Percentiles rank a stretch among this genome's conserved stretches.
phyloP scores from a whole-genome alignment of 441 rosid species.

The Metrosideros polymorpha region DNA sequence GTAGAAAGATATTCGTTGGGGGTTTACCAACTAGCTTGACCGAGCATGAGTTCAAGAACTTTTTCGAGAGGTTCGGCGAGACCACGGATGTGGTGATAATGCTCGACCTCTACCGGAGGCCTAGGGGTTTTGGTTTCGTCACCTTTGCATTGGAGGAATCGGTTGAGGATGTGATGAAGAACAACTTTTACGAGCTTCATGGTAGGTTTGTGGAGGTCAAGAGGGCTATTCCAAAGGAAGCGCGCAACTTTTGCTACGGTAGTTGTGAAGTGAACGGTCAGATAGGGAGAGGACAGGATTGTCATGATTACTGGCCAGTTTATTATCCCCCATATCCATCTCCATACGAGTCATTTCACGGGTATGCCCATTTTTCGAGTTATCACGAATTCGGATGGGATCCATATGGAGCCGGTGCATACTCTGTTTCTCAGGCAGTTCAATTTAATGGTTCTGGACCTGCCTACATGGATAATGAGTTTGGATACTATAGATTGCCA shows the following conservation, averaged over 20 bases:
- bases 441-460: not conserved
- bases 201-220: slow-evolving; percentile 71
- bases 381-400: slow-evolving; percentile 23
- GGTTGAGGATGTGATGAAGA: slow-evolving; percentile 54
- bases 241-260: slow-evolving; percentile 17
- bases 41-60: slow-evolving; percentile 55
- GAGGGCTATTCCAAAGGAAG: slow-evolving; percentile 64
- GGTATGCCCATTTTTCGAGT: slow-evolving; percentile 16
- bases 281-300: not conserved
- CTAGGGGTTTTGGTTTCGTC: slow-evolving; percentile 84
- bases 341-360: not conserved
- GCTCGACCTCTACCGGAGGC: slow-evolving; percentile 58
- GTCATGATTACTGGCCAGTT: not conserved
- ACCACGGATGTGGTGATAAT: slow-evolving; percentile 74
- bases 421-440: slow-evolving; percentile 8
- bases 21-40: slow-evolving; percentile 60
- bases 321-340: slow-evolving; percentile 27
- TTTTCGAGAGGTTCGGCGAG: slow-evolving; percentile 64
- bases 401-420: slow-evolving; percentile 32
- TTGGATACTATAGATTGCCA: not conserved
- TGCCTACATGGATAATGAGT: not conserved
- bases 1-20: slow-evolving; percentile 77
- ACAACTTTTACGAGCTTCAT: slow-evolving; percentile 42
- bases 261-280: slow-evolving; percentile 4
- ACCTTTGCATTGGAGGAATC: slow-evolving; percentile 67